Evolutionary conservation across 371 early-diverging fungal genomes (phyloP).

Genomic region (Mucor plumbeus): DNA sequence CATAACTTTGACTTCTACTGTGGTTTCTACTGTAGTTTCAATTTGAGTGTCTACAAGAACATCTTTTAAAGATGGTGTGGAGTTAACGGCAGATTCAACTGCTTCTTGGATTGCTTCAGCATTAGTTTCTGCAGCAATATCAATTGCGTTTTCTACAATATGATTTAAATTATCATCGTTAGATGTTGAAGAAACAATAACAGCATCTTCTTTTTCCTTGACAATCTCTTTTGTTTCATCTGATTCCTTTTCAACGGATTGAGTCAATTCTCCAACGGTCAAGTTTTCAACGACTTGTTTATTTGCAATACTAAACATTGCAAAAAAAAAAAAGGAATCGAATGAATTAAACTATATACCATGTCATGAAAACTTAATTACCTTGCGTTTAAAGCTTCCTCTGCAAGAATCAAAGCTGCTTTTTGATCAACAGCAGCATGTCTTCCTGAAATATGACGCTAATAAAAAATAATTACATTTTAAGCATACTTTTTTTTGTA

Average conservation of each 20-base stretch:
- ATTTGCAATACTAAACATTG: neutral
- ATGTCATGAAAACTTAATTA: neutral
- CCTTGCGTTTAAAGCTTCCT: neutral
- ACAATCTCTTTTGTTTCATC: neutral
- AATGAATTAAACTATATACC: too few relatives aligned
- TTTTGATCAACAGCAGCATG: conserved; percentile 18
- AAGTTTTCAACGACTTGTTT: neutral
- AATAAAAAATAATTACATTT: neutral
- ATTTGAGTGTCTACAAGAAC: conserved; percentile 1
- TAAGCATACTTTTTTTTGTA: neutral
- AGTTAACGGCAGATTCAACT: neutral
- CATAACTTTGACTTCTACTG: conserved; percentile 5
- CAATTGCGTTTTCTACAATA: neutral
- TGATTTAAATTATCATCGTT: neutral
- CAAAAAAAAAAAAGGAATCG: too few relatives aligned
- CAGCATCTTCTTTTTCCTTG: neutral
- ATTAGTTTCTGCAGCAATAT: neutral
- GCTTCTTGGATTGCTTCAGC: neutral
- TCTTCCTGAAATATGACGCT: conserved; percentile 23
- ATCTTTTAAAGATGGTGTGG: conserved; percentile 2
- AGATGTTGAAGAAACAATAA: neutral
- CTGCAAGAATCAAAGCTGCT: conserved; percentile 16
- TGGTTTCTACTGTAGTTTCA: neutral
- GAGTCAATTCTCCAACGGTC: neutral
- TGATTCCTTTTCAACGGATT: neutral